Percentiles rank a stretch among this genome's conserved stretches.
Evolutionary conservation across 495 filamentous ascomycete genomes (phyloP).

Genomic region (Talaromyces ruber): DNA sequence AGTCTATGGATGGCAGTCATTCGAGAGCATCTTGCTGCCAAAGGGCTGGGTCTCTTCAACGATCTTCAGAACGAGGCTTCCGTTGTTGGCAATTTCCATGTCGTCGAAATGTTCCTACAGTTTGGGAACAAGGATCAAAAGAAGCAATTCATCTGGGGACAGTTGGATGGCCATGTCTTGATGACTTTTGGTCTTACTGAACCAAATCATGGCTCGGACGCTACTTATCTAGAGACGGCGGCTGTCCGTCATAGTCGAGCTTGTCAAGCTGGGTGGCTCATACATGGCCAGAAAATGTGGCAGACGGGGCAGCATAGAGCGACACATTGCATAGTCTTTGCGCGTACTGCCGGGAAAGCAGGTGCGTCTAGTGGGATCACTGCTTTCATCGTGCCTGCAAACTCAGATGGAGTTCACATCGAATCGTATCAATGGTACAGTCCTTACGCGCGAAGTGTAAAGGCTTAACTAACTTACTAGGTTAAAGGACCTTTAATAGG

Average conservation of each 20-base stretch:
- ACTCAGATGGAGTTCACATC: slow-evolving; percentile 36
- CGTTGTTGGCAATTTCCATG: slow-evolving; percentile 51
- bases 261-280: slow-evolving; percentile 34
- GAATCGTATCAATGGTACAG: slow-evolving; percentile 44
- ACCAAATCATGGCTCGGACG: slow-evolving; percentile 51
- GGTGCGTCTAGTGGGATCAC: slow-evolving; percentile 45
- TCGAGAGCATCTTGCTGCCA: slow-evolving; percentile 45
- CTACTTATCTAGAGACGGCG: slow-evolving; percentile 47
- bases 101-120: slow-evolving; percentile 47
- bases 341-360: slow-evolving; percentile 37
- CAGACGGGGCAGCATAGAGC: slow-evolving; percentile 51
- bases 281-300: slow-evolving; percentile 53
- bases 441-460: too few species aligned
- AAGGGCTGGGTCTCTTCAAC: slow-evolving; percentile 50
- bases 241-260: slow-evolving; percentile 16
- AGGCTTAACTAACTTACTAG: too few species aligned
- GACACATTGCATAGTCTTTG: slow-evolving; percentile 52
- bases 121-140: slow-evolving; percentile 44
- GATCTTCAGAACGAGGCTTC: slow-evolving; percentile 54
- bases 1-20: slow-evolving; percentile 56
- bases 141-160: slow-evolving; percentile 35
- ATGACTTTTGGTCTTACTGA: slow-evolving; percentile 54
- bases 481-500: slow-evolving; percentile 45
- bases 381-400: slow-evolving; percentile 45
- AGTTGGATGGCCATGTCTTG: slow-evolving; percentile 37